Percentiles rank a stretch among this genome's conserved stretches.
Conservation (phyloP, 2,329 filamentous ascomycete genomes). For the Botrytis medusae region DNA sequence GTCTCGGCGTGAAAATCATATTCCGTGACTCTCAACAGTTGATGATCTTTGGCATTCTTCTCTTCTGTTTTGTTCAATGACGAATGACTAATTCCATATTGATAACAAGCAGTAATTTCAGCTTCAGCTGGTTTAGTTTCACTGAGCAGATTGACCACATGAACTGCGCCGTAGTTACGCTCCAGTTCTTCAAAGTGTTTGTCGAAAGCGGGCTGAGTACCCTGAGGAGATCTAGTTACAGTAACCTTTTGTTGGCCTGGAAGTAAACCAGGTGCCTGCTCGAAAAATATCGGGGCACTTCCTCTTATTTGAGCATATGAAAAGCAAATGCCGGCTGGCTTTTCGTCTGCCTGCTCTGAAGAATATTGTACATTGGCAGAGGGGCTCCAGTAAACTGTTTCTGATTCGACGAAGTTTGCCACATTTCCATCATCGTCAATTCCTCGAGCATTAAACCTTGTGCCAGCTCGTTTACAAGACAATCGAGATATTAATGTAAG, state of each 20-base stretch:
- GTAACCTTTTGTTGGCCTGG: conserved; percentile 94
- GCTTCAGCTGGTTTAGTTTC: conserved; percentile 82
- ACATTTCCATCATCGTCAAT: conserved; percentile 98
- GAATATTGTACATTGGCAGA: conserved; percentile 41
- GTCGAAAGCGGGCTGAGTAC: conserved; percentile 91
- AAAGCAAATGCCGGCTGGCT: conserved; percentile 65
- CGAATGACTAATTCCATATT: conserved; percentile 72
- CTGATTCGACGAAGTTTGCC: conserved; percentile 97
- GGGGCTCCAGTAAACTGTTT: conserved; percentile 87
- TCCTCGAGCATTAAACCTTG: conserved; percentile 92
- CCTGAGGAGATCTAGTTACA: conserved; percentile 83
- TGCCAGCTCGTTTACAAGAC: conserved; percentile 88
- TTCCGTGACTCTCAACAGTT: conserved; percentile 76
- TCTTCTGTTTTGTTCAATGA: conserved; percentile 63
- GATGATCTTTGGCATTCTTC: conserved; percentile 63
- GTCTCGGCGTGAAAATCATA: conserved; percentile 98
- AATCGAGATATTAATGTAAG: conserved; percentile 89
- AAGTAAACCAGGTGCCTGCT: conserved; percentile 82
- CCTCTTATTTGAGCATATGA: conserved; percentile 93
- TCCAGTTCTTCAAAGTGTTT: conserved; percentile 91
- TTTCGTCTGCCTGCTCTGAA: conserved; percentile 30
- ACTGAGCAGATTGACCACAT: conserved; percentile 92
- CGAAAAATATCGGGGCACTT: conserved; percentile 96
- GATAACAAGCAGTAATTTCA: conserved; percentile 78
- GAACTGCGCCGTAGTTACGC: conserved; percentile 82